phyloP scores from a whole-genome alignment of 805 yeast species.

The Hanseniaspora osmophila region DNA sequence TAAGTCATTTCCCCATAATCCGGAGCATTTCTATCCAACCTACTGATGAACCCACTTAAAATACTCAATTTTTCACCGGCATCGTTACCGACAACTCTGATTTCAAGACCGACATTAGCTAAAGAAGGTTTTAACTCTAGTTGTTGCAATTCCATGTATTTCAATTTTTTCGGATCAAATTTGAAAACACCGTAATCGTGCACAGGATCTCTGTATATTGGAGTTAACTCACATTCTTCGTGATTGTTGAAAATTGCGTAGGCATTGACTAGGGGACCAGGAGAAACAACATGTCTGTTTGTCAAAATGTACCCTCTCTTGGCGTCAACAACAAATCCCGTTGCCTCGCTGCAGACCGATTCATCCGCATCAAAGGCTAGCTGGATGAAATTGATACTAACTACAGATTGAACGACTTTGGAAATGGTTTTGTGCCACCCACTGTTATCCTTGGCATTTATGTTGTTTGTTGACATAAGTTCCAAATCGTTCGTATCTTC shows the following conservation, averaged over 20 bases:
- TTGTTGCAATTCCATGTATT: slow-evolving; percentile 58
- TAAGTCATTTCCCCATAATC: slow-evolving; percentile 80
- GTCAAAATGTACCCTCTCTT: slow-evolving; percentile 72
- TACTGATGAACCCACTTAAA: slow-evolving; percentile 61
- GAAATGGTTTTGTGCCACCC: slow-evolving; percentile 75
- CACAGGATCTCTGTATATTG: slow-evolving; percentile 84
- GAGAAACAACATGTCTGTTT: slow-evolving; percentile 88
- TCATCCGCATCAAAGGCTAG: slow-evolving; percentile 81
- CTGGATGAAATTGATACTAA: slow-evolving; percentile 77
- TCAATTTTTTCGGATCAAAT: slow-evolving; percentile 57
- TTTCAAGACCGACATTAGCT: slow-evolving; percentile 85
- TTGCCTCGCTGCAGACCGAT: slow-evolving; percentile 76
- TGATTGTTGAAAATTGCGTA: slow-evolving; percentile 88
- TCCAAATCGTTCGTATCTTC: neutral
- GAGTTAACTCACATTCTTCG: slow-evolving; percentile 78
- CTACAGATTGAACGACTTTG: slow-evolving; percentile 71
- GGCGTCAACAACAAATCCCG: slow-evolving; percentile 87
- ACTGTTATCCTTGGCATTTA: slow-evolving; percentile 18
- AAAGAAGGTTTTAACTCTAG: slow-evolving; percentile 63
- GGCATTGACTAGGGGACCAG: slow-evolving; percentile 78
- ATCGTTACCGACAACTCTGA: slow-evolving; percentile 90
- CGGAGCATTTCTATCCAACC: slow-evolving; percentile 88
- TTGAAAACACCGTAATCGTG: slow-evolving; percentile 87
- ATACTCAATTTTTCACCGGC: slow-evolving; percentile 90
- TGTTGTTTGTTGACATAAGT: neutral